A percentile compares a stretch with the other conserved stretches of the same genome.
These are phyloP conservation scores for Leishmania tropica DNA, from an alignment of 208 protist species.

Conservation along the genomic window DNA sequence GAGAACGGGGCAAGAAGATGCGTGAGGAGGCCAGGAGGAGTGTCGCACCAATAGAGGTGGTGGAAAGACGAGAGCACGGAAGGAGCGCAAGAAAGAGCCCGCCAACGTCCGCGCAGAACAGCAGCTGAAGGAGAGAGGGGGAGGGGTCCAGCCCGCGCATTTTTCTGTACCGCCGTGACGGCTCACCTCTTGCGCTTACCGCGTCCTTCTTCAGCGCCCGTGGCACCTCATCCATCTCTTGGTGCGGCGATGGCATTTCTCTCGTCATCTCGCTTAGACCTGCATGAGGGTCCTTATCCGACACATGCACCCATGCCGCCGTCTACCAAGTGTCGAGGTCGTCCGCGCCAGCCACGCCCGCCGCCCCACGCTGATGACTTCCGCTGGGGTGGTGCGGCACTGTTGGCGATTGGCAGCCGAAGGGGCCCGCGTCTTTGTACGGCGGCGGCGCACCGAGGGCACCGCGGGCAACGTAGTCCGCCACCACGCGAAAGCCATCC, in stretches of 20 bases:
- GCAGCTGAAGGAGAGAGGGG: not conserved
- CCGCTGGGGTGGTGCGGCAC: not conserved
- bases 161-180: not conserved
- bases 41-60: not conserved
- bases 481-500: constrained; percentile 91
- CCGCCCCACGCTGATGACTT: constrained; percentile 4
- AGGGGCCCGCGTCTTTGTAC: constrained; percentile 14
- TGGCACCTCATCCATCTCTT: not conserved
- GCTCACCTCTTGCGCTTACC: not conserved
- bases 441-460: constrained; percentile 15
- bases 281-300: not conserved
- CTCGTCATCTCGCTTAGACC: not conserved
- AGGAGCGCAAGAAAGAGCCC: not conserved
- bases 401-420: constrained; percentile 5
- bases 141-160: not conserved
- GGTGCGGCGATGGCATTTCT: not conserved
- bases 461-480: constrained; percentile 87
- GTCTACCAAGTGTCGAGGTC: constrained; percentile 22
- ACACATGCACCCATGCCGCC: not conserved
- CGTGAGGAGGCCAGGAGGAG: not conserved
- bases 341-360: not conserved
- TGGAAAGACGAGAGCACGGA: not conserved
- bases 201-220: not conserved
- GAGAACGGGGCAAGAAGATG: no score
- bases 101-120: not conserved